Percentiles rank a stretch among this genome's conserved stretches.
Evolutionary conservation across 2,329 filamentous ascomycete genomes (phyloP).

Genomic region (Trichoderma afroharzianum): DNA sequence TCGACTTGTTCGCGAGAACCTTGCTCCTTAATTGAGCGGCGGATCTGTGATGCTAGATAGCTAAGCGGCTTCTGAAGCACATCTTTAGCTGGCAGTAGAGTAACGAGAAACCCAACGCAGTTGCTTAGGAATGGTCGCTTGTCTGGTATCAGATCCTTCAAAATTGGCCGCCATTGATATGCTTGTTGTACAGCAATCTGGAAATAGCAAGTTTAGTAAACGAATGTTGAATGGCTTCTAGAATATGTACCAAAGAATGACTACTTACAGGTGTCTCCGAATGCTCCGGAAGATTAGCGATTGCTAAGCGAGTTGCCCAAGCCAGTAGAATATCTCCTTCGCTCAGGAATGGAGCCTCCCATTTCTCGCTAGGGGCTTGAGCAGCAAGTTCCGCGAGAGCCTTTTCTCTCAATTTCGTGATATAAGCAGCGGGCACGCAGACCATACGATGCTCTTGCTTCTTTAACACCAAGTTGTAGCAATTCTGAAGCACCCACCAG

Average conservation of each 20-base stretch:
- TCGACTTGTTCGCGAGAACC: neutral
- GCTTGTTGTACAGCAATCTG: constrained; percentile 4
- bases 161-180: neutral
- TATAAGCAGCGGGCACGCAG: constrained; percentile 33
- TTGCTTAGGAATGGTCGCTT: neutral
- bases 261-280: neutral
- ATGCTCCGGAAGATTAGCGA: neutral
- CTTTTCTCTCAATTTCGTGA: constrained; percentile 7
- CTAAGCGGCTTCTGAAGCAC: neutral
- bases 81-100: neutral
- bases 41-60: neutral
- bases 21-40: neutral
- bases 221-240: neutral
- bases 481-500: neutral
- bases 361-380: neutral
- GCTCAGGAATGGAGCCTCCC: constrained; percentile 37
- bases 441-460: constrained; percentile 36
- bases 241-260: neutral
- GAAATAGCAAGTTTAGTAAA: neutral
- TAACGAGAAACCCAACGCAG: constrained; percentile 3
- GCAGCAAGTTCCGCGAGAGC: constrained; percentile 9
- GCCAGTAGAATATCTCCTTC: constrained; percentile 44
- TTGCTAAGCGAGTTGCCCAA: constrained; percentile 29
- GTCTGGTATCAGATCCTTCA: neutral
- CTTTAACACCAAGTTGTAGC: constrained; percentile 31